These are phyloP conservation scores for Aristolochia contorta DNA, from an alignment of 164 flowering plant species.

Conservation along the genomic window DNA sequence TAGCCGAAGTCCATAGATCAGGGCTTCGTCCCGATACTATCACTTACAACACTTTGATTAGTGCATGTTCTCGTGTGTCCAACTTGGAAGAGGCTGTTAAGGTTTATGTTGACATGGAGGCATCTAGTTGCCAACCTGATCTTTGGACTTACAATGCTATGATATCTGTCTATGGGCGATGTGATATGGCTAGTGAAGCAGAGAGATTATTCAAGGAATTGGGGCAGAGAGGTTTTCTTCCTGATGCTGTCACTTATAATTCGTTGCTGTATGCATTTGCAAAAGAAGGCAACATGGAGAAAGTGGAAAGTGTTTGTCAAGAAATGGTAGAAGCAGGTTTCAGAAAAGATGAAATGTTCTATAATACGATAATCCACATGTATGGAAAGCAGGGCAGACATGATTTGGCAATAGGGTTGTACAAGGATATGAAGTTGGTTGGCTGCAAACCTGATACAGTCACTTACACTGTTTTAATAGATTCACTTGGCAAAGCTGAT, in stretches of 20 bases:
- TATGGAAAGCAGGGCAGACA: conserved; percentile 81
- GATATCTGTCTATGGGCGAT: conserved; percentile 88
- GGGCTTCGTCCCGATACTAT: conserved; percentile 79
- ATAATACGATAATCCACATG: conserved; percentile 91
- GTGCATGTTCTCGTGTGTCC: conserved; percentile 78
- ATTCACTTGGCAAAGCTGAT: conserved; percentile 83
- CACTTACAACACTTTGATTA: conserved; percentile 88
- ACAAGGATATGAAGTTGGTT: conserved; percentile 57
- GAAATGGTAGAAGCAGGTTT: conserved; percentile 73
- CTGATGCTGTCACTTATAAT: conserved; percentile 93
- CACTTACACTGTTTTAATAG: conserved; percentile 84
- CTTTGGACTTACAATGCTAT: conserved; percentile 97
- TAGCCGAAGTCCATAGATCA: conserved; percentile 52
- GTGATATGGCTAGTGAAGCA: conserved; percentile 58
- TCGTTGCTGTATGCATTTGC: conserved; percentile 90
- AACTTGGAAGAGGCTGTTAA: conserved; percentile 69
- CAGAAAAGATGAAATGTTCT: conserved; percentile 78
- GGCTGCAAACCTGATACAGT: conserved; percentile 74
- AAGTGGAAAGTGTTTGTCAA: conserved; percentile 51
- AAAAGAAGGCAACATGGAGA: conserved; percentile 63
- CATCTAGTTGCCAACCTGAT: conserved; percentile 63
- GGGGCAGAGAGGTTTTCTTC: conserved; percentile 56
- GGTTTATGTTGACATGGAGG: conserved; percentile 57
- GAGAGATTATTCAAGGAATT: conserved; percentile 61
- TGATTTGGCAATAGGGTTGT: conserved; percentile 59